Evolutionary conservation across 2,329 filamentous ascomycete genomes (phyloP).

Genomic region (Fusarium algeriense): DNA sequence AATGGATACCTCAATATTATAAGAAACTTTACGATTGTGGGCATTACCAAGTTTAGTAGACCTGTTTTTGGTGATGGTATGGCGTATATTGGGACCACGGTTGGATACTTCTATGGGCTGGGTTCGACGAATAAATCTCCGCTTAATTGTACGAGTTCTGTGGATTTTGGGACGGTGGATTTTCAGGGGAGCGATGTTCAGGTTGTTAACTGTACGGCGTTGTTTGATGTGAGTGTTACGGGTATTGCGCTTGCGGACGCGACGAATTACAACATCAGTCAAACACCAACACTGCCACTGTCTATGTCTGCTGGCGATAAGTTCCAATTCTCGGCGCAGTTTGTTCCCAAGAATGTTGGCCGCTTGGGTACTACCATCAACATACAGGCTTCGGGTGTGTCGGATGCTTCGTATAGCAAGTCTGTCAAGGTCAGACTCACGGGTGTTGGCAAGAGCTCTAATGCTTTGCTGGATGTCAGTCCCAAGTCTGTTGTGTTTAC

Average conservation of each 20-base stretch:
- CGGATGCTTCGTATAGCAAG: slow-evolving; percentile 58
- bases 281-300: slow-evolving; percentile 50
- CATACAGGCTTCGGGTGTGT: slow-evolving; percentile 61
- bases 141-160: slow-evolving; percentile 64
- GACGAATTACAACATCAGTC: slow-evolving; percentile 54
- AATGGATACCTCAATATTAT: slow-evolving; percentile 61
- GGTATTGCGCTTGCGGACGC: slow-evolving; percentile 52
- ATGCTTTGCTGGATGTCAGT: slow-evolving; percentile 60
- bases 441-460: slow-evolving; percentile 62
- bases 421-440: slow-evolving; percentile 61
- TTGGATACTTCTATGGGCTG: slow-evolving; percentile 66
- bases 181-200: slow-evolving; percentile 51
- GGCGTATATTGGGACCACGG: slow-evolving; percentile 65
- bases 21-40: slow-evolving; percentile 63
- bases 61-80: slow-evolving; percentile 69
- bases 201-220: slow-evolving; percentile 62
- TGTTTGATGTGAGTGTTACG: slow-evolving; percentile 58
- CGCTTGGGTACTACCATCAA: slow-evolving; percentile 61
- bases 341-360: slow-evolving; percentile 58
- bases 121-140: slow-evolving; percentile 67
- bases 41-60: slow-evolving; percentile 67
- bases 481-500: slow-evolving; percentile 64
- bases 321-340: slow-evolving; percentile 60
- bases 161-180: slow-evolving; percentile 61
- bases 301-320: slow-evolving; percentile 51